Evolutionary conservation across 1,284 basidiomycete genomes (phyloP).

Genomic region (Ganoderma sinense): DNA sequence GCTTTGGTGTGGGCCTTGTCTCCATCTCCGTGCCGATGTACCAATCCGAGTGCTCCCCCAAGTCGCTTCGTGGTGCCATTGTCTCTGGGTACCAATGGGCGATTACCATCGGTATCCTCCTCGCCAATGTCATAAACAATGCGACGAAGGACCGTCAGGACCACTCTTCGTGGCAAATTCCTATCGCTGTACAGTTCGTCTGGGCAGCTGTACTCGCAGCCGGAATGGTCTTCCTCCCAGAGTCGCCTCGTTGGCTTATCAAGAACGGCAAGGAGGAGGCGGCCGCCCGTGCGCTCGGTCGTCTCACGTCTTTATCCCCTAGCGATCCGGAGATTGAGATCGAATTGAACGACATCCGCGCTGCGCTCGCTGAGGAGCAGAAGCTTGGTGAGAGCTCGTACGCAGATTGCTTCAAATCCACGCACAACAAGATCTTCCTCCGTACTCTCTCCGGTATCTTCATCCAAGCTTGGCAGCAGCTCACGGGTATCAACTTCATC

Average conservation of each 20-base stretch:
- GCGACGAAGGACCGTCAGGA: conserved; percentile 68
- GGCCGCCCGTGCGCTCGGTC: conserved; percentile 67
- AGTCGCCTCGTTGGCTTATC: conserved; percentile 88
- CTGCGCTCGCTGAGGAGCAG: conserved; percentile 72
- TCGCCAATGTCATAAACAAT: conserved; percentile 81
- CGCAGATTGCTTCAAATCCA: conserved; percentile 70
- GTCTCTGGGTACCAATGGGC: conserved; percentile 85
- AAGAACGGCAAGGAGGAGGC: conserved; percentile 68
- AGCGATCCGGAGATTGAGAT: conserved; percentile 60
- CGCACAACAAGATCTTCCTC: conserved; percentile 62
- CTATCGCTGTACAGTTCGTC: conserved; percentile 78
- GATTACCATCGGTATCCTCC: conserved; percentile 84
- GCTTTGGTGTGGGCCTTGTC: conserved; percentile 57
- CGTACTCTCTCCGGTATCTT: conserved; percentile 82
- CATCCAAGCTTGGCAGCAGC: conserved; percentile 82
- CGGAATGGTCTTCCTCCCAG: conserved; percentile 76
- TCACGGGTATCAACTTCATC: conserved; percentile 89
- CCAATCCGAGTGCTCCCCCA: conserved; percentile 67
- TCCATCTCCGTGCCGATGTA: conserved; percentile 78
- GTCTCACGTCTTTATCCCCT: conserved; percentile 60
- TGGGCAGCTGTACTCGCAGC: conserved; percentile 65
- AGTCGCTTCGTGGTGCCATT: conserved; percentile 70
- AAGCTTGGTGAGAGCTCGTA: conserved; percentile 59
- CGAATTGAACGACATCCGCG: conserved; percentile 76
- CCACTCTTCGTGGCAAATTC: conserved; percentile 79